Percentiles rank a stretch among this genome's conserved stretches.
phyloP scores from a whole-genome alignment of 306 rosid genomes.

The Cercis canadensis region DNA sequence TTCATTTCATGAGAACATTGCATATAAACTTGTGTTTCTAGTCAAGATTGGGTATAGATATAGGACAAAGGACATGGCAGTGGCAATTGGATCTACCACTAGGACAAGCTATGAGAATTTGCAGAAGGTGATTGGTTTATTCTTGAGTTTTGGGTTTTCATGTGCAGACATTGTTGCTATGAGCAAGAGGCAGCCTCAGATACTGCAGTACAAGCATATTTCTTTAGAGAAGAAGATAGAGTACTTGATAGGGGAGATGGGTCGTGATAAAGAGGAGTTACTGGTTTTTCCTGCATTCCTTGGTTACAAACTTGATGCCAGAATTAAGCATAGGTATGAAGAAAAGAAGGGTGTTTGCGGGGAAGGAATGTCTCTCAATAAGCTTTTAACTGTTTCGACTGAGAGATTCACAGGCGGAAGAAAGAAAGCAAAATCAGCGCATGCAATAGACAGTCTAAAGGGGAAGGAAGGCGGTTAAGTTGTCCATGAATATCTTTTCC shows the following conservation, averaged over 20 bases:
- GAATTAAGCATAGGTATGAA: conserved; percentile 81
- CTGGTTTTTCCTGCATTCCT: conserved; percentile 80
- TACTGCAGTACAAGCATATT: conserved; percentile 65
- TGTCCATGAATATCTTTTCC: conserved; percentile 9
- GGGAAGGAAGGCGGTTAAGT: conserved; percentile 31
- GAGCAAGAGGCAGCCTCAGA: conserved; percentile 83
- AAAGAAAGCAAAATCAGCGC: conserved; percentile 30
- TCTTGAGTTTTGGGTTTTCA: conserved; percentile 67
- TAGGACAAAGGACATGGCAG: conserved; percentile 68
- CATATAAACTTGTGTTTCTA: conserved; percentile 58
- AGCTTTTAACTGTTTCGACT: conserved; percentile 68
- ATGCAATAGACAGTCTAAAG: conserved; percentile 32
- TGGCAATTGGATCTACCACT: conserved; percentile 63
- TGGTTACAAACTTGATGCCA: conserved; percentile 72
- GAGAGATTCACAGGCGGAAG: conserved; percentile 48
- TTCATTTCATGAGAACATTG: conserved; percentile 69
- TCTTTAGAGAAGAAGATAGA: conserved; percentile 75
- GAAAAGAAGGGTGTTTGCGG: conserved; percentile 51
- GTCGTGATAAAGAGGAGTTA: conserved; percentile 68
- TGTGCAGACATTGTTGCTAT: conserved; percentile 64
- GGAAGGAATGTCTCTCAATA: conserved; percentile 64
- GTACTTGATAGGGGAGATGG: conserved; percentile 74
- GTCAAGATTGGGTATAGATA: conserved; percentile 74
- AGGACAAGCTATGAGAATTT: conserved; percentile 75
- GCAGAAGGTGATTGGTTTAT: conserved; percentile 66